Evolutionary conservation across 1,284 basidiomycete species (phyloP).

Genomic region (Moesziomyces parantarcticus): DNA sequence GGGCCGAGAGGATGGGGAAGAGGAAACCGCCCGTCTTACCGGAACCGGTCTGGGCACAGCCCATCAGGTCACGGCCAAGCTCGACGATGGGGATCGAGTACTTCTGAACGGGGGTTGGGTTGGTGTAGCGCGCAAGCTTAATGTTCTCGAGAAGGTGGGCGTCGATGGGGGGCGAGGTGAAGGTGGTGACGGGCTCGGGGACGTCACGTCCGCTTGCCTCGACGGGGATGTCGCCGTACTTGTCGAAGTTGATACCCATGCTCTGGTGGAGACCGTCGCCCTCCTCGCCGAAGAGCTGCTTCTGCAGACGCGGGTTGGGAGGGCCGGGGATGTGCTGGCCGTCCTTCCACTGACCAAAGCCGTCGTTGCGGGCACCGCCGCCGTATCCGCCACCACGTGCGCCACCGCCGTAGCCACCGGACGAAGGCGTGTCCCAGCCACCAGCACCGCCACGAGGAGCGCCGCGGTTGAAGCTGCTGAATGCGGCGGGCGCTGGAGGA

Average conservation of each 20-base stretch:
- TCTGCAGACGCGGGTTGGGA: slow-evolving; percentile 87
- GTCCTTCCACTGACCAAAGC: slow-evolving; percentile 84
- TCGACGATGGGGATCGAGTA: slow-evolving; percentile 99
- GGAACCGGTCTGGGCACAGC: slow-evolving; percentile 99
- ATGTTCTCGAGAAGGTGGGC: slow-evolving; percentile 96
- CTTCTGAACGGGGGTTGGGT: slow-evolving; percentile 98
- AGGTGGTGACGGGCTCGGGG: slow-evolving; percentile 89
- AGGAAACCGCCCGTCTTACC: slow-evolving; percentile 99
- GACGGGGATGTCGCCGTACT: slow-evolving; percentile 99
- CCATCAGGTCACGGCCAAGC: slow-evolving; percentile 91
- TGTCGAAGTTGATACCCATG: slow-evolving; percentile 99
- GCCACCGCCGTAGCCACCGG: slow-evolving; percentile 49
- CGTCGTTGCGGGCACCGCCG: slow-evolving; percentile 65
- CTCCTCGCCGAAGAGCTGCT: slow-evolving; percentile 92
- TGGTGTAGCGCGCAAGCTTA: slow-evolving; percentile 87
- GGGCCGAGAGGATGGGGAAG: slow-evolving; percentile 97
- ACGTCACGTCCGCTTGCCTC: slow-evolving; percentile 96
- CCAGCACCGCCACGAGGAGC: slow-evolving; percentile 50
- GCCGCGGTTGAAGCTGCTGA: slow-evolving; percentile 56
- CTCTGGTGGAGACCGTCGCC: slow-evolving; percentile 79
- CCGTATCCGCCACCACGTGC: slow-evolving; percentile 46
- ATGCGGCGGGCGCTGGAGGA: slow-evolving; percentile 53
- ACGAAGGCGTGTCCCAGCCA: slow-evolving; percentile 44
- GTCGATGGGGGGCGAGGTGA: slow-evolving; percentile 90
- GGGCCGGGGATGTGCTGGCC: slow-evolving; percentile 84